phyloP scores from a whole-genome alignment of 1,139 yeast genomes.

The Lodderomyces metapsilosis region DNA sequence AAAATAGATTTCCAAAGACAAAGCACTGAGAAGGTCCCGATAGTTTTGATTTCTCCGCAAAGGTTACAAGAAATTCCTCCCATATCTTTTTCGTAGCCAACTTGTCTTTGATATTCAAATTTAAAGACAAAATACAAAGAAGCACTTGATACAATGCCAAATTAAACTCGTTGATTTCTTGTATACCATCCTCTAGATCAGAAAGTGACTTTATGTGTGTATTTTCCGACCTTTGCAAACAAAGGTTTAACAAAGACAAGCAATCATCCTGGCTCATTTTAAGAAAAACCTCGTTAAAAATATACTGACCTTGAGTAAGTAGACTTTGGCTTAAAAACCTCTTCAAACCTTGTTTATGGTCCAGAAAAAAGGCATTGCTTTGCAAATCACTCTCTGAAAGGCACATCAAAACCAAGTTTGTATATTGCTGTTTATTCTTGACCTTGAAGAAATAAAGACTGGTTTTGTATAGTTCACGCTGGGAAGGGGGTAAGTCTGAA shows the following conservation, averaged over 20 bases:
- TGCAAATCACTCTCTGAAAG: conserved; percentile 9
- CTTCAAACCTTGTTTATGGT: conserved; percentile 11
- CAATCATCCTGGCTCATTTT: conserved; percentile 21
- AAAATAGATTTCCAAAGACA: conserved; percentile 41
- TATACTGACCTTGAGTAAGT: conserved; percentile 20
- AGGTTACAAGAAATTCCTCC: conserved; percentile 32
- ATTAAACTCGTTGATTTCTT: conserved; percentile 48
- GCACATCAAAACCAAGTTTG: conserved; percentile 6
- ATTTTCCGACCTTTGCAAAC: conserved; percentile 13
- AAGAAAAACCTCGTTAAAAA: conserved; percentile 23
- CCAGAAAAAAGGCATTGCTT: not conserved
- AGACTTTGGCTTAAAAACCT: conserved; percentile 20
- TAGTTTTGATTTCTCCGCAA: conserved; percentile 43
- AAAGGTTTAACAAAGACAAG: conserved; percentile 21
- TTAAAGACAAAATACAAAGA: conserved; percentile 19
- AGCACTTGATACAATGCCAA: conserved; percentile 53
- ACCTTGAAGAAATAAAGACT: conserved; percentile 12
- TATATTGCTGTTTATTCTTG: conserved; percentile 9
- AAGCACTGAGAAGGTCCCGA: not conserved
- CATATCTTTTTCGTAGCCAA: conserved; percentile 11
- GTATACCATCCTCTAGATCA: conserved; percentile 21
- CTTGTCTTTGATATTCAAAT: conserved; percentile 1
- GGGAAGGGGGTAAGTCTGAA: conserved; percentile 8
- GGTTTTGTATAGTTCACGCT: conserved; percentile 18
- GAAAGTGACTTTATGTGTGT: conserved; percentile 13